Percentiles rank a stretch among this genome's conserved stretches.
phyloP scores from a whole-genome alignment of 2,329 filamentous ascomycete genomes.

The Cladophialophora psammophila region DNA sequence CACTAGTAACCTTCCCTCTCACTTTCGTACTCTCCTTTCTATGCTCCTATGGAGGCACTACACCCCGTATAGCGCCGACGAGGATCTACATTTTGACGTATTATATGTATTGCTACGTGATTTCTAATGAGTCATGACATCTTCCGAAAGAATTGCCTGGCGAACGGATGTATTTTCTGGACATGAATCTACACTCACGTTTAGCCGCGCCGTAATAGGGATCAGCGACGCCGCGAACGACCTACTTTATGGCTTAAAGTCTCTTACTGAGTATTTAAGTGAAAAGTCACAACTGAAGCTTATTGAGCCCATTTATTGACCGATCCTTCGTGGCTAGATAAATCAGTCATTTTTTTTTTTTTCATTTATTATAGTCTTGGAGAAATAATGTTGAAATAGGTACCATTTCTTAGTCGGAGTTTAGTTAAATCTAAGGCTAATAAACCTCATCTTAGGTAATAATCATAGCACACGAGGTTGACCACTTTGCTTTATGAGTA shows the following conservation, averaged over 20 bases:
- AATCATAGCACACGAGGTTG: slow-evolving; percentile 31
- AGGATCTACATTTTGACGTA: too few species aligned
- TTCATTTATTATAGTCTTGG: slow-evolving; percentile 36
- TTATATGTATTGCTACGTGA: too few species aligned
- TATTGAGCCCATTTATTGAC: slow-evolving; percentile 18
- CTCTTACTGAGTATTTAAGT: slow-evolving; percentile 13
- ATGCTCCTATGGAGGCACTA: too few species aligned
- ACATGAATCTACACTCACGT: slow-evolving; percentile 27
- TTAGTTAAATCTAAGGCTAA: background rate
- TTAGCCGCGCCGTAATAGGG: slow-evolving; percentile 23
- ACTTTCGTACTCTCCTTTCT: too few species aligned
- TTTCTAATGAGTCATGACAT: too few species aligned
- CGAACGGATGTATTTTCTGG: slow-evolving; percentile 32
- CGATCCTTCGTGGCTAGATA: slow-evolving; percentile 17
- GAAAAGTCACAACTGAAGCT: slow-evolving; percentile 7
- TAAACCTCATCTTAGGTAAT: slow-evolving; percentile 26
- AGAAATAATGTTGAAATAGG: slow-evolving; percentile 34
- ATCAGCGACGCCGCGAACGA: slow-evolving; percentile 23
- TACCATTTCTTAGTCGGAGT: slow-evolving; percentile 6
- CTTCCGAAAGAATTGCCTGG: slow-evolving; percentile 21
- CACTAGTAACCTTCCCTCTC: too few species aligned
- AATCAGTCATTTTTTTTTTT: slow-evolving; percentile 35
- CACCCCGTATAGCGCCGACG: too few species aligned
- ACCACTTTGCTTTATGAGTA: slow-evolving; percentile 33
- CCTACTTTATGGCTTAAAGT: slow-evolving; percentile 14